Evolutionary conservation across 169 alveolate species (phyloP), one percentile per base, ranked within the genome.

Genomic region (Plasmodium adleri): DNA sequence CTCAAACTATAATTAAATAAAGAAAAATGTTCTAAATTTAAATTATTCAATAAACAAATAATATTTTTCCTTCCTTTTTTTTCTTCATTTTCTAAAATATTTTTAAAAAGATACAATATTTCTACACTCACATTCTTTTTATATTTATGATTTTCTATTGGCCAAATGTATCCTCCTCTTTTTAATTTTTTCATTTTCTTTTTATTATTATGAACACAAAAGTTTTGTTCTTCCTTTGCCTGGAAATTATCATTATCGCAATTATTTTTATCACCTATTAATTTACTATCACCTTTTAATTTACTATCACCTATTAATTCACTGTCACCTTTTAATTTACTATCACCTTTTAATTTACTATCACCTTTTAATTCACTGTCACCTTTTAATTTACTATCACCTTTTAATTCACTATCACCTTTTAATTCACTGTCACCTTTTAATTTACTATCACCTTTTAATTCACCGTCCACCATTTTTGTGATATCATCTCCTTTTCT

Each of bases 81-180:
- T 49, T 76, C 88, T 67, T 76, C 88, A 13, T 76, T 76, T 39
- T 76, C 88, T 1, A 76, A 63, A 63, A 76, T 76, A 22, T 76
- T 76, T 76, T 76, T 76, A 32, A 64, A 76, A n/a, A 76, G 45
- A 20, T 76, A 76, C 22, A 76, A 49, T 24, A 76, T 76, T 76
- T 76, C 88, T 76, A 76, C 52, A 22, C 88, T 76, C 17, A 76
- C 76, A 70, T 76, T 76, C 62, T 76, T 76, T 20, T 64, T 76
- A 56, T 76, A 70, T 20, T 76, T 76, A 26, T 66, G 49, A 64
- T 76, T 62, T 76, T 76, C 88, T 10, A 76, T 56, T 17, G 66
- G 59, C 88, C 88, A 76, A 7, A 76, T 63, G 43, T 76, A 76
- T 6, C 88, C 88, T 49, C 88, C 88, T 50, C 88, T 63, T 43